Evolutionary conservation across 257 asterid species (phyloP), one percentile per base, ranked within the genome.

Genomic region (Ocimum tenuiflorum): DNA sequence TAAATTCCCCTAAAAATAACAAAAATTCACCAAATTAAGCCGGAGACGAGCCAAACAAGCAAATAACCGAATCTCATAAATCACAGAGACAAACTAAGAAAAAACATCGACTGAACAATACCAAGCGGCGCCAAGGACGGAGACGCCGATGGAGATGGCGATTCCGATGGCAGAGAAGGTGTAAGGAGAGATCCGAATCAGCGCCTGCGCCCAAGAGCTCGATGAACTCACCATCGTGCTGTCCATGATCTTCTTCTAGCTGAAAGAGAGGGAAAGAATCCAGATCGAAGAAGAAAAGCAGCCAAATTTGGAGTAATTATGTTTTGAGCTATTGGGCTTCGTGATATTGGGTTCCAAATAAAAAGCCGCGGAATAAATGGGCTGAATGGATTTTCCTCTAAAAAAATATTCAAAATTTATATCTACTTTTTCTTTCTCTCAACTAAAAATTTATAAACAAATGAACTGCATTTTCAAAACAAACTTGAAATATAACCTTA

Each of bases 51-150:
- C 48, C 10, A 57, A 72, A 52, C 7, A 36, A 20, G 54, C 11
- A 43, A 53, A 69, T 18, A 15, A 41, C 29, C 0, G 63, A 33
- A 0, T 29, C 3, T 29, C 8, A 3, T 2, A 38, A 14, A 50
- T 23, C 65, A 31, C 17, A 64, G 63, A 33, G 15, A 50, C 20
- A 13, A 15, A 17, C n/a, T 43, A 33, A 54, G 8, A 13, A 10
- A 19, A 18, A 58, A 38, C 18, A 10, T 0, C 3, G 47, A 63
- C 23, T 48, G 18, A 43, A 22, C 22, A 61, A 51, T 54, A 92
- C 99, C 99, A 92, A 35, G 99, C 96, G 43, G 99, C 97, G 33
- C 99, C 99, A 72, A 92, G 97, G 56, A 89, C 97, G 24, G 99
- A 92, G 65, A 92, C 97, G 23, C 99, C 99, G 52, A 89, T 89